phyloP scores from a whole-genome alignment of 2,329 filamentous ascomycete species.

The Cadophora luteo-olivacea region DNA sequence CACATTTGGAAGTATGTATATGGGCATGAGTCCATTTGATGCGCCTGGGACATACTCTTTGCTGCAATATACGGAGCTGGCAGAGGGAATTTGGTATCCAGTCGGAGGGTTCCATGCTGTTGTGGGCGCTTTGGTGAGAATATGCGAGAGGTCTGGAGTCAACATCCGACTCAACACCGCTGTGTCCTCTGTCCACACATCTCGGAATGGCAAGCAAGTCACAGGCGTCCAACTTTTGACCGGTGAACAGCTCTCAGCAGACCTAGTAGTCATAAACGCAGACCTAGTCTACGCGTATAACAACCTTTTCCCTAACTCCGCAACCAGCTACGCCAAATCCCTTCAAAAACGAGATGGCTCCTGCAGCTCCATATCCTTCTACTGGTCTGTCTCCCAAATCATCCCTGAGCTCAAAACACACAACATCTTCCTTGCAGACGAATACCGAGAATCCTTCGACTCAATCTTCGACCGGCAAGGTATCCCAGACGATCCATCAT shows the following conservation, averaged over 20 bases:
- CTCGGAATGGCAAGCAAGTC: conserved; percentile 57
- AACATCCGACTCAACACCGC: conserved; percentile 65
- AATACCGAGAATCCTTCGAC: conserved; percentile 77
- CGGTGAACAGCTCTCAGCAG: conserved; percentile 65
- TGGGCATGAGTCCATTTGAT: conserved; percentile 81
- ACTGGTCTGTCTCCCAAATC: conserved; percentile 69
- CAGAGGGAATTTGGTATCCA: conserved; percentile 80
- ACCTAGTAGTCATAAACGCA: conserved; percentile 74
- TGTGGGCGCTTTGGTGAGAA: conserved; percentile 66
- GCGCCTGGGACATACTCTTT: conserved; percentile 77
- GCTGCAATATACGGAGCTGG: conserved; percentile 77
- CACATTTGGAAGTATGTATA: conserved; percentile 83
- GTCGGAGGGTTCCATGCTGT: conserved; percentile 73
- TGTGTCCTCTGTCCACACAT: conserved; percentile 61
- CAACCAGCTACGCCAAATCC: conserved; percentile 46
- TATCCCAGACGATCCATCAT: conserved; percentile 72
- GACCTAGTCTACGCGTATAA: conserved; percentile 79
- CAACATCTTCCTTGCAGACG: conserved; percentile 79
- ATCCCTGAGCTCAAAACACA: conserved; percentile 71
- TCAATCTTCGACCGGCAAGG: conserved; percentile 74
- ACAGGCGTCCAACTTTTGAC: conserved; percentile 64
- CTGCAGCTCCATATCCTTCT: conserved; percentile 78
- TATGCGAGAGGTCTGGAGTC: conserved; percentile 68
- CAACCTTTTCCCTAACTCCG: conserved; percentile 58
- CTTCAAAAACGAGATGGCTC: conserved; percentile 61